Conservation (phyloP, 2,329 filamentous ascomycete species). For the Trichocomaceae sp. region DNA sequence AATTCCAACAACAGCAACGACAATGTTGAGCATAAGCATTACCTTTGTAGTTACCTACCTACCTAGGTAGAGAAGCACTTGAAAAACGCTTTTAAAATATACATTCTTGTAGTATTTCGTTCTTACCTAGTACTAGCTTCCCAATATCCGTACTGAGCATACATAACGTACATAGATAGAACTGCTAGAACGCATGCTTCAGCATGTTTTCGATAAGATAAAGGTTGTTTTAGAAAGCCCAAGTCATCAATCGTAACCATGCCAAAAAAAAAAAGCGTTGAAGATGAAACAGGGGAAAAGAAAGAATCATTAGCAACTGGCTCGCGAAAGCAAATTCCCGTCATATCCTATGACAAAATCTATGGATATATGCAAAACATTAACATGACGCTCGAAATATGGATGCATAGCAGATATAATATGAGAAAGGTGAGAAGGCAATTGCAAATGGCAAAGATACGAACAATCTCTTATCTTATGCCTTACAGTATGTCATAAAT, state of each 20-base stretch:
- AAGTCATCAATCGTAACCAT: background rate
- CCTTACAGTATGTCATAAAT: background rate
- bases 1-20: too few relatives aligned
- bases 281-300: background rate
- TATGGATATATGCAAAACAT: background rate
- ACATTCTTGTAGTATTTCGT: background rate
- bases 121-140: too few relatives aligned
- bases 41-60: too few relatives aligned
- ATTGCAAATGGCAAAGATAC: background rate
- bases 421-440: background rate
- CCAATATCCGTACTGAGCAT: too few relatives aligned
- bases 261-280: background rate
- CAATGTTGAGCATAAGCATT: too few relatives aligned
- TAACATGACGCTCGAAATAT: background rate
- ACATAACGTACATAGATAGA: background rate
- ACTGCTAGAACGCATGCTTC: background rate
- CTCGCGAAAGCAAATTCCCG: slow-evolving; percentile 1
- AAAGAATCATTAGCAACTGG: background rate
- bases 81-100: too few relatives aligned
- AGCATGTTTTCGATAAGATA: background rate
- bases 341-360: background rate
- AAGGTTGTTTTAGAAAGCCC: background rate
- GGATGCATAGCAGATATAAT: background rate
- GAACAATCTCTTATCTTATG: background rate
- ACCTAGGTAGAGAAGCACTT: too few relatives aligned